phyloP scores from a whole-genome alignment of 192 early-diverging fungal species.

The Phlyctochytrium arcticum region DNA sequence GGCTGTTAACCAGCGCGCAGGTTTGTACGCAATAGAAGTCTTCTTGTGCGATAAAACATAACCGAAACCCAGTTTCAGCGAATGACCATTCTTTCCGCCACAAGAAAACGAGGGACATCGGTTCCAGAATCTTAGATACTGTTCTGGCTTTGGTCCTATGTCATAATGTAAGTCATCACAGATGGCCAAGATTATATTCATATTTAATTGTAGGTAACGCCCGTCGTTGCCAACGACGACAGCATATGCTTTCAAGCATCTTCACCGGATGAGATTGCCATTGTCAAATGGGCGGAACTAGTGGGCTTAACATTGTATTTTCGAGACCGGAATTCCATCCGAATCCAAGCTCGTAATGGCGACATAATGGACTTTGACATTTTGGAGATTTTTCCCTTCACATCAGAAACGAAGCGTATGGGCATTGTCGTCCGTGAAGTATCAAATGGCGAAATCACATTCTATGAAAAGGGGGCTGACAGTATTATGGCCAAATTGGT shows the following conservation, averaged over 20 bases:
- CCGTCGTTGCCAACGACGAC: constrained; percentile 52
- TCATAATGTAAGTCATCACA: constrained; percentile 71
- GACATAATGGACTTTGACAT: constrained; percentile 64
- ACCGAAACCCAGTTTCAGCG: too few species aligned
- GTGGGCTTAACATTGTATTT: constrained; percentile 79
- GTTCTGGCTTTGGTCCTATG: constrained; percentile 84
- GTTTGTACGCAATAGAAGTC: too few species aligned
- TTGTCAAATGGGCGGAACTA: constrained; percentile 88
- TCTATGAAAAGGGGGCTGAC: constrained; percentile 94
- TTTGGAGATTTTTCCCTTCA: constrained; percentile 96
- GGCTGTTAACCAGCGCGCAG: constrained; percentile 18
- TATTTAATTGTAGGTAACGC: constrained; percentile 56
- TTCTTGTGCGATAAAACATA: too few species aligned
- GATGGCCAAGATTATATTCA: constrained; percentile 12
- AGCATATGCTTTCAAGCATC: constrained; percentile 86
- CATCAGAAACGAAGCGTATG: constrained; percentile 97
- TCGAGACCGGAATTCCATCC: constrained; percentile 67
- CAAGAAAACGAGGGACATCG: constrained; percentile 76
- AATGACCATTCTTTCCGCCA: constrained; percentile 21
- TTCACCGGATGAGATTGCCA: constrained; percentile 94
- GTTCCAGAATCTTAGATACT: constrained; percentile 81
- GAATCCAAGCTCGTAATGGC: constrained; percentile 10
- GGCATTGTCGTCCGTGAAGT: constrained; percentile 81
- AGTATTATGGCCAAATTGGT: constrained; percentile 85
- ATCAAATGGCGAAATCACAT: constrained; percentile 69